Percentiles rank a stretch among this genome's conserved stretches.
Evolutionary conservation across 495 filamentous ascomycete genomes (phyloP).

Genomic region (Penicillium psychrofluorescens): DNA sequence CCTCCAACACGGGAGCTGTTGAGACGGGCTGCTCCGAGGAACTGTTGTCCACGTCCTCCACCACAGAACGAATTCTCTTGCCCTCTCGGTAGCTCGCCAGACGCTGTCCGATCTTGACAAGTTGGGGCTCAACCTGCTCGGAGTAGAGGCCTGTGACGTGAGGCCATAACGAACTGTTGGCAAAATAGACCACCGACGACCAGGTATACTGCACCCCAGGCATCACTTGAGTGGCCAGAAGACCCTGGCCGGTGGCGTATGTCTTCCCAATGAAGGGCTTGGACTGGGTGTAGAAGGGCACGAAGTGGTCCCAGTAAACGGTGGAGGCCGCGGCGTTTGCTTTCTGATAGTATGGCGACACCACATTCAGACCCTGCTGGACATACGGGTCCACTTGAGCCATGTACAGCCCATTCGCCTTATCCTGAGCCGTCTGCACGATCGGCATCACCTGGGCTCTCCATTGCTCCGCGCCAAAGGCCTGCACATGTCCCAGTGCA

Average conservation of each 20-base stretch:
- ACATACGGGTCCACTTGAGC: constrained; percentile 66
- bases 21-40: constrained; percentile 22
- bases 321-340: constrained; percentile 52
- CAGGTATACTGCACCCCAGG: constrained; percentile 66
- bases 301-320: constrained; percentile 61
- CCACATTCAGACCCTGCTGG: constrained; percentile 43
- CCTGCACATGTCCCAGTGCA: constrained; percentile 55
- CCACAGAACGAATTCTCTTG: constrained; percentile 49
- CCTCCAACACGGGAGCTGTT: constrained; percentile 12
- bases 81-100: constrained; percentile 76
- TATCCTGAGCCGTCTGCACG: constrained; percentile 52
- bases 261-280: constrained; percentile 66
- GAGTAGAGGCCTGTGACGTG: constrained; percentile 71
- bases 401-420: constrained; percentile 60
- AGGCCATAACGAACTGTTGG: constrained; percentile 71
- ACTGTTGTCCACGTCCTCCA: constrained; percentile 46
- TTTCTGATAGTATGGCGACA: constrained; percentile 66
- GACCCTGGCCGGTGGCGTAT: constrained; percentile 57
- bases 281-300: constrained; percentile 66
- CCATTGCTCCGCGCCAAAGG: constrained; percentile 66
- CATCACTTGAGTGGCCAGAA: constrained; percentile 62
- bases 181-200: constrained; percentile 58
- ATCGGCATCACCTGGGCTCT: constrained; percentile 66
- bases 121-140: constrained; percentile 89
- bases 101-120: constrained; percentile 84